phyloP scores from a whole-genome alignment of 306 rosid genomes.

The Pterocarpus macrocarpus region DNA sequence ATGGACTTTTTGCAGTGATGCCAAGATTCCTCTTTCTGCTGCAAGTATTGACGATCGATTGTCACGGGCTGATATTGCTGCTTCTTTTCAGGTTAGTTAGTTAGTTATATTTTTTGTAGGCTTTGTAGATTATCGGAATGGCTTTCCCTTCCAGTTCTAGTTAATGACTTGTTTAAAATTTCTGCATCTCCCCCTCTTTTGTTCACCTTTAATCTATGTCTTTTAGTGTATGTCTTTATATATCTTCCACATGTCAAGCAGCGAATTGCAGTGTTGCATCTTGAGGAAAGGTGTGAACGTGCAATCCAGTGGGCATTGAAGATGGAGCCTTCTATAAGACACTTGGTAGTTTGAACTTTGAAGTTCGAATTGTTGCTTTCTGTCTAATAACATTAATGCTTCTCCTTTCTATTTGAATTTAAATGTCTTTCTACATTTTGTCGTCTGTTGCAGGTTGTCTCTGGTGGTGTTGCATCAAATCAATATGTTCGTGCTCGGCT shows the following conservation, averaged over 20 bases:
- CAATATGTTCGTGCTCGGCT: constrained; percentile 83
- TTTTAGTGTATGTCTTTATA: constrained; percentile 25
- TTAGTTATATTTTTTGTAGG: constrained; percentile 45
- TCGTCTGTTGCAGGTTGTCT: constrained; percentile 71
- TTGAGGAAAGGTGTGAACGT: constrained; percentile 93
- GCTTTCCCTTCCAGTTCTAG: constrained; percentile 22
- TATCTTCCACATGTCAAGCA: constrained; percentile 44
- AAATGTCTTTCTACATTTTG: constrained; percentile 38
- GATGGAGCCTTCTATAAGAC: constrained; percentile 87
- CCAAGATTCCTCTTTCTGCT: constrained; percentile 74
- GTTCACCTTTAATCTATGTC: constrained; percentile 2
- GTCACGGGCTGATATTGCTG: constrained; percentile 93
- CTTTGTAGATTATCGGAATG: constrained; percentile 18
- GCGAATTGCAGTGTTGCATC: constrained; percentile 92
- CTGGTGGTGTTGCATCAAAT: constrained; percentile 98
- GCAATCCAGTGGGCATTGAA: constrained; percentile 95
- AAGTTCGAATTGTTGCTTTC: constrained; percentile 33
- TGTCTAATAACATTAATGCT: constrained; percentile 27
- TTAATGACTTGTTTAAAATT: constrained; percentile 8
- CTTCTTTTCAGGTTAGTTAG: constrained; percentile 93
- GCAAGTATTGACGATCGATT: constrained; percentile 75
- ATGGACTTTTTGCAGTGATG: constrained; percentile 66
- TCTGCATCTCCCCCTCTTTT: constrained; percentile 8
- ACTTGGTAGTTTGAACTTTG: constrained; percentile 68
- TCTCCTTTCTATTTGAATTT: constrained; percentile 27